Conservation (phyloP, 1,139 yeast species). For the Scheffersomyces segobiensis region DNA sequence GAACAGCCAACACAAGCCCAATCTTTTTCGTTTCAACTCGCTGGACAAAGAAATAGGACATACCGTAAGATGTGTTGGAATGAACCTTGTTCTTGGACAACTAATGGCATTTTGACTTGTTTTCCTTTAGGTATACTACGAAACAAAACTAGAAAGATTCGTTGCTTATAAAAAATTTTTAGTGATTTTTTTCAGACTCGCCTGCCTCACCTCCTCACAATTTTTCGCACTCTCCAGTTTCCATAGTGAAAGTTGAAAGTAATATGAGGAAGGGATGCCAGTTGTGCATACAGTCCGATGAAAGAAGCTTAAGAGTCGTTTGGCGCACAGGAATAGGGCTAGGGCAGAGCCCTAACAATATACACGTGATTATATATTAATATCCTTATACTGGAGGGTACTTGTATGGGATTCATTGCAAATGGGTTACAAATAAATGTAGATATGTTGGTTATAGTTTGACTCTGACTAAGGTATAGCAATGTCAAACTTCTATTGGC, state of each 20-base stretch:
- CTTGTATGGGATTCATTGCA: neutral
- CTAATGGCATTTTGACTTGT: conserved; percentile 79
- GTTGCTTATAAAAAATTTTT: conserved; percentile 7
- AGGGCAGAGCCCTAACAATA: conserved; percentile 3
- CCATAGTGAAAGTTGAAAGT: conserved; percentile 3
- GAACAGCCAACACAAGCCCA: neutral
- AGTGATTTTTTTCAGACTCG: conserved; percentile 5
- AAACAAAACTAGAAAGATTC: conserved; percentile 8
- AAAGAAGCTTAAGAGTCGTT: neutral
- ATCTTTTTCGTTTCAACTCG: neutral
- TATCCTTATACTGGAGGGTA: neutral
- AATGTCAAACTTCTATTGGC: too few species aligned
- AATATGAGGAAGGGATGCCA: conserved; percentile 1
- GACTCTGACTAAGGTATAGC: too few species aligned
- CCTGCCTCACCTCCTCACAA: conserved; percentile 2
- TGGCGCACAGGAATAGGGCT: neutral
- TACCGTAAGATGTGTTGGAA: conserved; percentile 99
- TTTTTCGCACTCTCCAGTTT: conserved; percentile 7
- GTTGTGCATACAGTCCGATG: neutral
- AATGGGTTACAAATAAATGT: too few species aligned
- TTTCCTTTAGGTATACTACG: conserved; percentile 16
- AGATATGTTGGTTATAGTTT: too few species aligned
- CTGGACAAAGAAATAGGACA: conserved; percentile 32
- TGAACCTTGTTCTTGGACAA: conserved; percentile 98
- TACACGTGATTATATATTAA: conserved; percentile 4